These are phyloP conservation scores for Tetracentron sinense DNA, from an alignment of 164 flowering plant genomes.

Conservation along the genomic window DNA sequence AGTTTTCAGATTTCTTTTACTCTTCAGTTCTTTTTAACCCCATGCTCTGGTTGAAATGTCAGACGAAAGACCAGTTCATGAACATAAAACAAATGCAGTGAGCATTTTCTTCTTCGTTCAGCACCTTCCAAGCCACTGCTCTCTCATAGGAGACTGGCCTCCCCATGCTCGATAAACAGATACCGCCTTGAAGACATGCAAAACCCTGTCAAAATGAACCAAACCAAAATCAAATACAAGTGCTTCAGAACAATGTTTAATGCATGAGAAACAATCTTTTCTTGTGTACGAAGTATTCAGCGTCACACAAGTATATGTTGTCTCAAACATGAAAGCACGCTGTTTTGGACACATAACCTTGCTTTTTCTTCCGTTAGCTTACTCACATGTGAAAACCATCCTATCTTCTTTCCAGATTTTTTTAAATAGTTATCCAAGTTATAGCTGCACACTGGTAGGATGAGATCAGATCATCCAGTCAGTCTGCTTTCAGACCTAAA, in stretches of 20 bases:
- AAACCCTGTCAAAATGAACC: constrained; percentile 55
- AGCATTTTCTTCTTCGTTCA: constrained; percentile 75
- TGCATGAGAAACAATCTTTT: neutral
- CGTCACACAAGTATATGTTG: too few relatives aligned
- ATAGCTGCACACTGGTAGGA: too few relatives aligned
- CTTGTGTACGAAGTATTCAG: too few relatives aligned
- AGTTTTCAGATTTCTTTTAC: neutral
- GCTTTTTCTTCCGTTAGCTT: too few relatives aligned
- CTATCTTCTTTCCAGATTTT: too few relatives aligned
- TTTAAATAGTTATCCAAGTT: too few relatives aligned
- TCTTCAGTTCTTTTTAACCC: neutral
- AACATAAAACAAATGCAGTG: constrained; percentile 95
- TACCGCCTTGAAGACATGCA: constrained; percentile 79
- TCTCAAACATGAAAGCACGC: too few relatives aligned
- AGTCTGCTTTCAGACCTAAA: too few relatives aligned
- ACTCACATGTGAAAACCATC: too few relatives aligned
- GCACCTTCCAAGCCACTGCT: constrained; percentile 96
- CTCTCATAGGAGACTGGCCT: constrained; percentile 89
- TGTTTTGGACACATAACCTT: too few relatives aligned
- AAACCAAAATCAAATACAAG: neutral
- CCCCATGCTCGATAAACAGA: constrained; percentile 97
- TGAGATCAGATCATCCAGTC: too few relatives aligned
- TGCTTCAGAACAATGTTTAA: neutral
- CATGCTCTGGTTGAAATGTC: constrained; percentile 7
- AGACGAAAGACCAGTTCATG: constrained; percentile 95